Base-by-base conservation (phyloP, 2,329 filamentous ascomycete species). In the Fusarium bulbicola region DNA sequence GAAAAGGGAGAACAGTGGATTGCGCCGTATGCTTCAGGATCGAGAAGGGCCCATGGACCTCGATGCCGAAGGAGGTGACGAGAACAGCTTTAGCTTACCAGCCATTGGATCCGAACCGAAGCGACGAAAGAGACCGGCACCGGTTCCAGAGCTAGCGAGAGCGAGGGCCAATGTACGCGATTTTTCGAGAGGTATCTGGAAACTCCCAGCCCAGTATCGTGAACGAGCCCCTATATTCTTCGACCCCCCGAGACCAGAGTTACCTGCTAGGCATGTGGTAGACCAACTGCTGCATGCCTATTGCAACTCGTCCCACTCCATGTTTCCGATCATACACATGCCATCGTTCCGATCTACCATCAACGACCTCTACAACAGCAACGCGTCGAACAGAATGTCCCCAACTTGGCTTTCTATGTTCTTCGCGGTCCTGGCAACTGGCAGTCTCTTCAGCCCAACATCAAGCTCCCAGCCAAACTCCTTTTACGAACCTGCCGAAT, bases 261-360 rank as follows among this genome's bases (percentile, higher is more conserved):
- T 98, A 60, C 96, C 95, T 1, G 86, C 92, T 3, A 92, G 91
- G 72, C 84, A 90, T 34, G 82, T 91, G 28, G 90, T 91, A 34
- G 94, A 97, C 70, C 89, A 89, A 73, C 85, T 98, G 5, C 83
- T 98, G 37, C 87, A 89, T 39, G 88, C 92, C 42, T 99, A 97
- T 81, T 92, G 93, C 76, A 86, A 88, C 43, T 92, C 92, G 12
- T 86, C 94, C 30, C 95, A 98, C 80, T 88, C 91, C 37, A 92
- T 93, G 80, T 92, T 95, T 74, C 96, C 96, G 1, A 91, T 97
- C 47, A 78, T 98, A 15, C 94, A 98, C 81, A 97, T 95, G 93
- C 93, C 94, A 5, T 92, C 89, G 0, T 97, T 98, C 77, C 87
- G 92, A 76, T 86, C 89, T 53, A 89, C 92, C 58, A 92, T 95